Conservation (phyloP, 2,329 filamentous ascomycete species). For the Colletotrichum navitas region DNA sequence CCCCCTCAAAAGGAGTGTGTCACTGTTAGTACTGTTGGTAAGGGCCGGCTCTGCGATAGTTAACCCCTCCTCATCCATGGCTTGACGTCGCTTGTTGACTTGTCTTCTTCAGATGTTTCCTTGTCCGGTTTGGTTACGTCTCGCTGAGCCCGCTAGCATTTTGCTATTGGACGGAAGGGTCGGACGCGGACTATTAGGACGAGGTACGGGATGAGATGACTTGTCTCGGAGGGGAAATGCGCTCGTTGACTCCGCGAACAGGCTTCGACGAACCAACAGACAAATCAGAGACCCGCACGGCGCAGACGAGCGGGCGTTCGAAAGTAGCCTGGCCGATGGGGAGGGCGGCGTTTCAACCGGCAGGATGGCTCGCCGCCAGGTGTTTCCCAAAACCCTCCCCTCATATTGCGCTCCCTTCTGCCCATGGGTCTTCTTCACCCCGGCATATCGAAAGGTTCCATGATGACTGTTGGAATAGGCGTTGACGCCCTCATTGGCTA, state of each 20-base stretch:
- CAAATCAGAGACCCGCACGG: conserved; percentile 41
- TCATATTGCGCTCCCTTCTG: conserved; percentile 3
- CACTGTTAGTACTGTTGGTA: conserved; percentile 1
- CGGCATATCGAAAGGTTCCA: not conserved
- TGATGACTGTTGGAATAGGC: conserved; percentile 1
- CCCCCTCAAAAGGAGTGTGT: conserved; percentile 1
- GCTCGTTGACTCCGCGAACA: conserved; percentile 32
- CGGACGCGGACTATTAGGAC: not conserved
- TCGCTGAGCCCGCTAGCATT: not conserved
- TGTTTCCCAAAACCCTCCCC: conserved; percentile 21
- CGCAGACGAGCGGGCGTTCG: conserved; percentile 43
- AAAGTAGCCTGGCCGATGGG: conserved; percentile 32
- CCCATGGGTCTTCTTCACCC: not conserved
- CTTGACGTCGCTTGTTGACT: not conserved
- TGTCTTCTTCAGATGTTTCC: not conserved
- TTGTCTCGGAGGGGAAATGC: conserved; percentile 31
- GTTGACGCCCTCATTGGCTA: not conserved
- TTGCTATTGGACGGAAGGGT: conserved; percentile 1
- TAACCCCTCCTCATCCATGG: not conserved
- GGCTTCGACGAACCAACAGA: conserved; percentile 35
- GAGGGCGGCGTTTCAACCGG: conserved; percentile 23
- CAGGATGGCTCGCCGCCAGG: conserved; percentile 39
- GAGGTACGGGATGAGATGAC: conserved; percentile 12
- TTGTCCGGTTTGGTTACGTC: not conserved
- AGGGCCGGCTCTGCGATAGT: not conserved